These are phyloP conservation scores for Phytophthora meadii DNA, from an alignment of 352 stramenopile genomes.

Conservation along the genomic window DNA sequence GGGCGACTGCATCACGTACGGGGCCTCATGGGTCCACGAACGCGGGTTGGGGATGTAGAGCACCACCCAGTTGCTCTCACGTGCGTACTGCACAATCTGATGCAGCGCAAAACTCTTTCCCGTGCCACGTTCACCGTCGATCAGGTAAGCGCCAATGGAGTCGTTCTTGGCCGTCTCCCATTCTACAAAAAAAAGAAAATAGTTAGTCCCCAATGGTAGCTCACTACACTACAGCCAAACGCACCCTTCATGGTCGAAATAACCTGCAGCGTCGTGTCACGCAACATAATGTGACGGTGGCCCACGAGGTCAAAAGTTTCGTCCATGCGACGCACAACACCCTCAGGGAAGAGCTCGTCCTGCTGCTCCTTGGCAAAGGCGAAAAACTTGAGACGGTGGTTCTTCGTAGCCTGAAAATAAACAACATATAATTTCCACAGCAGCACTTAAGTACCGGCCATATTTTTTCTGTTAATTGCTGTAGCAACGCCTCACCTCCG, in stretches of 20 bases:
- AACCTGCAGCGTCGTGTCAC: constrained; percentile 78
- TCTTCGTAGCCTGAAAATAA: constrained; percentile 51
- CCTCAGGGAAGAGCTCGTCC: constrained; percentile 77
- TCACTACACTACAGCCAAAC: not conserved
- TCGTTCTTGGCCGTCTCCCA: constrained; percentile 67
- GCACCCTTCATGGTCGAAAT: constrained; percentile 75
- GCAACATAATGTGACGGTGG: constrained; percentile 87
- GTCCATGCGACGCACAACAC: constrained; percentile 75
- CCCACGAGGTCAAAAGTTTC: constrained; percentile 84
- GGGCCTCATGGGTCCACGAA: constrained; percentile 79
- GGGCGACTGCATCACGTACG: constrained; percentile 87
- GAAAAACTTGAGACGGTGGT: constrained; percentile 84
- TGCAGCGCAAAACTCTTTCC: constrained; percentile 87
- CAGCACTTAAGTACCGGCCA: not conserved
- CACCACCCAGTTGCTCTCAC: constrained; percentile 87
- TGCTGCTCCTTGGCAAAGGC: constrained; percentile 77
- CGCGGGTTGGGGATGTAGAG: constrained; percentile 83
- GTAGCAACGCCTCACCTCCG: constrained; percentile 40
- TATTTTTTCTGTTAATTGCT: not conserved
- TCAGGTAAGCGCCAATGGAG: constrained; percentile 62
- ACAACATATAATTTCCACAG: not conserved
- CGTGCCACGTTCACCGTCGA: constrained; percentile 83
- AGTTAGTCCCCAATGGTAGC: constrained; percentile 7
- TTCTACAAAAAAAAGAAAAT: constrained; percentile 39
- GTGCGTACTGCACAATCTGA: constrained; percentile 89